A percentile compares a stretch with the other conserved stretches of the same genome.
Conservation (phyloP, 441 rosid species). For the Kokia cookei region DNA sequence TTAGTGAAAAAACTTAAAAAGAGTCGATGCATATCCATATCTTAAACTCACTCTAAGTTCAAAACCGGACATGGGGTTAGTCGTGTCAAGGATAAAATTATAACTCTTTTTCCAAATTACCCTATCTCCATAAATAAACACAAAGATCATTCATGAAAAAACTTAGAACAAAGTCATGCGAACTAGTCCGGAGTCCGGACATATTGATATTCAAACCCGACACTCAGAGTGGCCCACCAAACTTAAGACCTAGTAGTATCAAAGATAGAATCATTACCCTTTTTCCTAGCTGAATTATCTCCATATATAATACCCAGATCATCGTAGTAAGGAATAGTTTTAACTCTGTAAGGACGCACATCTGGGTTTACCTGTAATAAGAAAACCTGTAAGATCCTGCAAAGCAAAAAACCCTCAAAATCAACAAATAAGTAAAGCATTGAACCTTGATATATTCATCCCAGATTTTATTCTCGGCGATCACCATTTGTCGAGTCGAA, state of each 20-base stretch:
- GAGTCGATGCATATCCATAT: too few relatives aligned
- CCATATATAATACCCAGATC: constrained; percentile 64
- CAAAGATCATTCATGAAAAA: constrained; percentile 35
- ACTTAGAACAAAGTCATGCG: neutral
- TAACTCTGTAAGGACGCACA: constrained; percentile 57
- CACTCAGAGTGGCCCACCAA: neutral
- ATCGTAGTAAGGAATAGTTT: constrained; percentile 57
- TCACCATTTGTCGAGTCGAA: constrained; percentile 53
- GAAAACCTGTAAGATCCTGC: constrained; percentile 10
- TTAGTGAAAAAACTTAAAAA: neutral
- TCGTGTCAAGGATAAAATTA: neutral
- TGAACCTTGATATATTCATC: constrained; percentile 71
- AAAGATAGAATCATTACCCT: constrained; percentile 33
- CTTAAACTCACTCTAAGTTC: too few relatives aligned
- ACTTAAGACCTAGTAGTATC: neutral
- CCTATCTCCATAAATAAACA: constrained; percentile 30
- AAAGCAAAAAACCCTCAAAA: neutral
- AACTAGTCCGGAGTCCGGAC: too few relatives aligned
- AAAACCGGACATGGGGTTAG: neutral
- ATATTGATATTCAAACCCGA: neutral
- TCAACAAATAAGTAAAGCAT: constrained; percentile 9
- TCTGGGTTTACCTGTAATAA: constrained; percentile 48
- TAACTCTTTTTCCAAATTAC: constrained; percentile 46
- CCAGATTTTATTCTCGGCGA: constrained; percentile 62
- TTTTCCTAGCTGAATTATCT: constrained; percentile 35